Evolutionary conservation across 768 basidiomycete species (phyloP).

Genomic region (Termitomyces sp.): DNA sequence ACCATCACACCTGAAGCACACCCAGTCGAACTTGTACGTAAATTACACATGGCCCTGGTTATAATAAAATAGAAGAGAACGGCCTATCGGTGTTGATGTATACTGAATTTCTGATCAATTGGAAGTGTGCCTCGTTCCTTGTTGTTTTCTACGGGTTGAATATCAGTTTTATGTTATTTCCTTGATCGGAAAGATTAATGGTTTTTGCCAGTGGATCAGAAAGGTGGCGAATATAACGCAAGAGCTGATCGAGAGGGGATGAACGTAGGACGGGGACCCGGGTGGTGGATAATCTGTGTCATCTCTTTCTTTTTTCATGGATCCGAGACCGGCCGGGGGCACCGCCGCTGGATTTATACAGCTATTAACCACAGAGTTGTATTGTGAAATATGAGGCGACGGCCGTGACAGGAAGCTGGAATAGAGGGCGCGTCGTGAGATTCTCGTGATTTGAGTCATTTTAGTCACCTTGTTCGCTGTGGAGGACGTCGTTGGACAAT

Average conservation of each 20-base stretch:
- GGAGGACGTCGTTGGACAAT: constrained; percentile 12
- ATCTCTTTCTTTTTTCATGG: neutral
- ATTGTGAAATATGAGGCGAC: too few relatives aligned
- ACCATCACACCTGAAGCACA: neutral
- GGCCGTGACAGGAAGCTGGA: neutral
- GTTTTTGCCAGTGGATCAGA: neutral
- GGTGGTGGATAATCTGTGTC: too few relatives aligned
- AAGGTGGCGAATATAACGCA: neutral
- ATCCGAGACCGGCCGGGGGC: neutral
- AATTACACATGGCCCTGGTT: neutral
- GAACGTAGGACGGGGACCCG: too few relatives aligned
- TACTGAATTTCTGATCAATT: neutral
- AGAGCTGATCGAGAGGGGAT: too few relatives aligned
- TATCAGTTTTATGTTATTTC: neutral
- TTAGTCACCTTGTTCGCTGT: constrained; percentile 9
- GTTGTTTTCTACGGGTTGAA: neutral
- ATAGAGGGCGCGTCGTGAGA: constrained; percentile 3
- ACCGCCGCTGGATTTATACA: neutral
- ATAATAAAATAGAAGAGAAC: neutral
- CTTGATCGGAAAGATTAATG: neutral
- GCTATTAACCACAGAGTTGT: neutral
- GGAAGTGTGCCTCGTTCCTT: neutral
- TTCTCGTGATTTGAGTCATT: constrained; percentile 21
- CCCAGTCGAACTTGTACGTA: neutral
- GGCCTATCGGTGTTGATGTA: neutral